Conservation (phyloP, 2,329 filamentous ascomycete genomes). For the Calonectria pauciramosa region DNA sequence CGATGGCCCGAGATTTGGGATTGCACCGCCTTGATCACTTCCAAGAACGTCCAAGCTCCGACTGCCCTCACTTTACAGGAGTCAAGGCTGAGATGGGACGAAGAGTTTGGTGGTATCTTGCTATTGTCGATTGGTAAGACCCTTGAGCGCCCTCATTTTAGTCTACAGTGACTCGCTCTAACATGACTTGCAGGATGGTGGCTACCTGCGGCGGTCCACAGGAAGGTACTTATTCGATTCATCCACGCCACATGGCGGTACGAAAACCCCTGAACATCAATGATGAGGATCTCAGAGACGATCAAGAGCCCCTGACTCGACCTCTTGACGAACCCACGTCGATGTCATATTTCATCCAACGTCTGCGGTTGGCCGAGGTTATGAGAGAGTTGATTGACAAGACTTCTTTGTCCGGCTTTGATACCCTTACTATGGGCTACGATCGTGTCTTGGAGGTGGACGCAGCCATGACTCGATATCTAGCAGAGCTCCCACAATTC, state of each 20-base stretch:
- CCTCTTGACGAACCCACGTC: slow-evolving; percentile 49
- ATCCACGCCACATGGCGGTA: slow-evolving; percentile 56
- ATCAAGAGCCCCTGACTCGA: slow-evolving; percentile 41
- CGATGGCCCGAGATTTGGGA: slow-evolving; percentile 44
- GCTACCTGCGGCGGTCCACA: slow-evolving; percentile 52
- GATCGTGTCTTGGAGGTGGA: slow-evolving; percentile 51
- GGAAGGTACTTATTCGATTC: slow-evolving; percentile 52
- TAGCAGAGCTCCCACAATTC: slow-evolving; percentile 49
- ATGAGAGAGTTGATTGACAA: slow-evolving; percentile 53
- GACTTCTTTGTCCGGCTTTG: slow-evolving; percentile 40
- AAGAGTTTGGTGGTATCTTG: slow-evolving; percentile 61
- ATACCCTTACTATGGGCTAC: slow-evolving; percentile 49
- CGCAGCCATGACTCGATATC: slow-evolving; percentile 44
- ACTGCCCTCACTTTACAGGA: slow-evolving; percentile 39
- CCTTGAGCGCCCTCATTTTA: background rate
- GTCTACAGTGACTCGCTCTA: background rate
- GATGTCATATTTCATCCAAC: slow-evolving; percentile 54
- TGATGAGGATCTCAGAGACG: slow-evolving; percentile 53
- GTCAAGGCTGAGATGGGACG: slow-evolving; percentile 54
- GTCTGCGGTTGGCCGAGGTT: slow-evolving; percentile 54
- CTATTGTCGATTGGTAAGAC: slow-evolving; percentile 55
- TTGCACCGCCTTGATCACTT: slow-evolving; percentile 56
- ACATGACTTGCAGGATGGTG: slow-evolving; percentile 49
- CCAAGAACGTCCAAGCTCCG: slow-evolving; percentile 25
- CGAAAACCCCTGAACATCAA: slow-evolving; percentile 55